Conservation (phyloP, 306 rosid species). For the Prunus mongolica region DNA sequence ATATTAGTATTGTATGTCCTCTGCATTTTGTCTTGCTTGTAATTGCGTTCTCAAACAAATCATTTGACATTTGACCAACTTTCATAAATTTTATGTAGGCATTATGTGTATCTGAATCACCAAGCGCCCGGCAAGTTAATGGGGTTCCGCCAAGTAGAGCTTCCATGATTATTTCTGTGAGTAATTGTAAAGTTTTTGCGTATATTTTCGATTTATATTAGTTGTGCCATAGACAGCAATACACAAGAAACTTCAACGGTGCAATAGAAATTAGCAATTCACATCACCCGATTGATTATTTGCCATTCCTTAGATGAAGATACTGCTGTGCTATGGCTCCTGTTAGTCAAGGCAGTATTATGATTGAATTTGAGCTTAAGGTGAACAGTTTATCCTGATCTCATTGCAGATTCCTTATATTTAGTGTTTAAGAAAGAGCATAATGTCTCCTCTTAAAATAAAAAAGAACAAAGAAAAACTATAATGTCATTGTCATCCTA, state of each 20-base stretch:
- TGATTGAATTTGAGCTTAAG: not conserved
- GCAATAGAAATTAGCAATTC: not conserved
- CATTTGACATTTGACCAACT: not conserved
- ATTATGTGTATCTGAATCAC: constrained; percentile 50
- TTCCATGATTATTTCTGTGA: constrained; percentile 76
- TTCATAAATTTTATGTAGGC: constrained; percentile 46
- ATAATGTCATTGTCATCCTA: not conserved
- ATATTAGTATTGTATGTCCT: not conserved
- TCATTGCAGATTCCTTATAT: not conserved
- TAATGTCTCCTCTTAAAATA: not conserved
- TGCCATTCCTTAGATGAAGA: not conserved
- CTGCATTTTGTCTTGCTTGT: not conserved
- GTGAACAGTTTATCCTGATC: not conserved
- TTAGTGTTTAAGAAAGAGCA: not conserved
- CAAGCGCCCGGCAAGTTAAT: constrained; percentile 41
- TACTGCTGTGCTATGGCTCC: not conserved
- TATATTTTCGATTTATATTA: not conserved
- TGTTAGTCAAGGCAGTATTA: not conserved
- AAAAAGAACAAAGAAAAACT: not conserved
- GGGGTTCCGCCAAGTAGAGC: constrained; percentile 69
- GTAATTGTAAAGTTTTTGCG: constrained; percentile 16
- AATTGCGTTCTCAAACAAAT: not conserved
- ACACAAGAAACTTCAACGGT: not conserved
- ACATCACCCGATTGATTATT: not conserved
- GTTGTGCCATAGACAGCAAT: not conserved